phyloP scores from a whole-genome alignment of 192 early-diverging fungal genomes.

The Coemansia guatemalensis region DNA sequence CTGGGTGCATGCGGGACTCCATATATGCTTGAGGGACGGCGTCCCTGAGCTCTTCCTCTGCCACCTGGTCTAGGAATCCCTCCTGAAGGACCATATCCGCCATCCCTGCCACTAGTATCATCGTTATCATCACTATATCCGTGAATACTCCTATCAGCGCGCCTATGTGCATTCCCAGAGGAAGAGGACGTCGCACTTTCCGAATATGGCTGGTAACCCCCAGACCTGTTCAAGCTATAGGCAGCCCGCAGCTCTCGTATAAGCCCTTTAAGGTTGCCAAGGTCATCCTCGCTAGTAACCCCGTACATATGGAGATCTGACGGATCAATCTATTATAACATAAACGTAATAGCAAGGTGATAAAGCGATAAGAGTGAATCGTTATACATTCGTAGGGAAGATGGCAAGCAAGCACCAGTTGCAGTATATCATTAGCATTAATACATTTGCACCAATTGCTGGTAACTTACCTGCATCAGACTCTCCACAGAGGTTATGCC shows the following conservation, averaged over 20 bases:
- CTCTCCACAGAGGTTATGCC: slow-evolving; percentile 41
- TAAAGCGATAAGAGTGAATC: neutral
- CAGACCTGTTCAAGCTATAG: neutral
- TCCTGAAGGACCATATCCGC: slow-evolving; percentile 6
- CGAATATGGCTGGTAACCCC: slow-evolving; percentile 1
- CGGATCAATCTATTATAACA: slow-evolving; percentile 28
- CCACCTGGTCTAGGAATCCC: slow-evolving; percentile 27
- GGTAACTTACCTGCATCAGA: slow-evolving; percentile 37
- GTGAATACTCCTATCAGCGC: slow-evolving; percentile 8
- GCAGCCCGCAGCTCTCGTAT: slow-evolving; percentile 14
- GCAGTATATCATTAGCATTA: neutral
- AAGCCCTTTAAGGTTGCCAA: slow-evolving; percentile 27
- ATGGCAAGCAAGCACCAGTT: neutral
- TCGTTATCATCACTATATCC: slow-evolving; percentile 39
- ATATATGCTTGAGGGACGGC: slow-evolving; percentile 39
- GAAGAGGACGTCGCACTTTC: slow-evolving; percentile 8
- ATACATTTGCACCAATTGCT: neutral
- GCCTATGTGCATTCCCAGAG: slow-evolving; percentile 6
- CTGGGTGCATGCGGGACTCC: slow-evolving; percentile 19
- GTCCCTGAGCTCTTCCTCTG: slow-evolving; percentile 2
- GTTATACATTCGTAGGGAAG: neutral
- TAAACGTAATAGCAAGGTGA: neutral
- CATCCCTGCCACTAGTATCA: slow-evolving; percentile 5
- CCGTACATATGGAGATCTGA: slow-evolving; percentile 27
- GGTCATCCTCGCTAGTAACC: slow-evolving; percentile 29